Percentiles rank a stretch among this genome's conserved stretches.
These are phyloP conservation scores for Rhytidiadelphus loreus DNA, from an alignment of 225 moss, liverwort and hornwort species.

Conservation along the genomic window DNA sequence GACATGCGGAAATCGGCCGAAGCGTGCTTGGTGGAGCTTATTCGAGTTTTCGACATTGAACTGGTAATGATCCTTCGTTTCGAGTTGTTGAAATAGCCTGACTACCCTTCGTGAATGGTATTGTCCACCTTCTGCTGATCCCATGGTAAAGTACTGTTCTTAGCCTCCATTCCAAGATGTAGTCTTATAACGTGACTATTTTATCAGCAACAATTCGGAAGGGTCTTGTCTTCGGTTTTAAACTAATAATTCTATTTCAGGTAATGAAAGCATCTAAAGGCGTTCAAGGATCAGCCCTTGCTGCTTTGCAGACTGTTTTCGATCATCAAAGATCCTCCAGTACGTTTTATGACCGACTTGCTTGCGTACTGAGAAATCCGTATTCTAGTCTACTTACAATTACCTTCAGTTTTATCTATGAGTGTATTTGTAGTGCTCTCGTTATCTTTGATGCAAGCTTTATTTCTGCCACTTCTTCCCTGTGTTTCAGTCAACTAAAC, in stretches of 20 bases:
- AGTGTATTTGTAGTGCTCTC: background rate
- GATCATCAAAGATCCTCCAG: constrained; percentile 67
- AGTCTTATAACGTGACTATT: background rate
- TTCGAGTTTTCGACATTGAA: constrained; percentile 63
- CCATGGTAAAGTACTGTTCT: background rate
- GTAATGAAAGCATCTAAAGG: constrained; percentile 63
- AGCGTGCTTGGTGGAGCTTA: constrained; percentile 58
- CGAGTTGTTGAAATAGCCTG: background rate
- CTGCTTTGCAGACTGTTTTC: constrained; percentile 53
- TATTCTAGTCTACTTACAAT: background rate
- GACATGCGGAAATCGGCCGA: constrained; percentile 91
- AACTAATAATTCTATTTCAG: constrained; percentile 3
- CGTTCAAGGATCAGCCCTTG: constrained; percentile 58
- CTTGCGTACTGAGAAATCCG: background rate
- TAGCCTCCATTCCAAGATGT: background rate
- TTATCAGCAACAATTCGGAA: background rate
- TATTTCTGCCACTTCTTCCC: background rate
- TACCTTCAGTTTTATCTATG: background rate
- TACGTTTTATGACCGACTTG: constrained; percentile 6
- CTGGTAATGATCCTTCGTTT: constrained; percentile 6
- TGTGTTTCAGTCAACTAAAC: background rate
- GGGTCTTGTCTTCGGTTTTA: background rate
- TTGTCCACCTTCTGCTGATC: background rate
- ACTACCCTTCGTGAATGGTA: background rate
- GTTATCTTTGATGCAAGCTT: background rate